Percentiles rank a stretch among this genome's conserved stretches.
Evolutionary conservation across 106 monocot species (phyloP).

Genomic region (Apostasia shenzhenica): DNA sequence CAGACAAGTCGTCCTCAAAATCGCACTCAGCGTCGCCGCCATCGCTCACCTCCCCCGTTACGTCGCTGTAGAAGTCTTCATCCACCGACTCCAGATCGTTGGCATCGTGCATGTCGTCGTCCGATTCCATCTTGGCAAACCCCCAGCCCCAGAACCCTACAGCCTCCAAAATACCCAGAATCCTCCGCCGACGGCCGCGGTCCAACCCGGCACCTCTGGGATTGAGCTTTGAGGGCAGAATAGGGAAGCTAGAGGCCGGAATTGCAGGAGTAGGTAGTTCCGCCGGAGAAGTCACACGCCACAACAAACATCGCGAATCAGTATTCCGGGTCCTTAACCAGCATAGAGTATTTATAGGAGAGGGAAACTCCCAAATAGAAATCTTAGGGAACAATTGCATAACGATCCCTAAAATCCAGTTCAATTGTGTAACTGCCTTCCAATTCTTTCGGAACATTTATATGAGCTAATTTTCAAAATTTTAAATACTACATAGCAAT

Average conservation of each 20-base stretch:
- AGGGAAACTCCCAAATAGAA: no score
- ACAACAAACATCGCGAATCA: no score
- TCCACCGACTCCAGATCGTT: slow-evolving; percentile 39
- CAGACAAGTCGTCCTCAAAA: slow-evolving; percentile 41
- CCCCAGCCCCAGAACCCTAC: neutral
- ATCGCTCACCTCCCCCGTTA: slow-evolving; percentile 15
- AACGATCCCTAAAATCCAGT: no score
- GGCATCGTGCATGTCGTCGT: slow-evolving; percentile 59
- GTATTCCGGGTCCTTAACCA: no score
- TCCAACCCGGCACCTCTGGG: no score
- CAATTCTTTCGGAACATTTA: no score
- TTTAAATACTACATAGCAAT: no score
- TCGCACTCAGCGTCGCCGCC: slow-evolving; percentile 31
- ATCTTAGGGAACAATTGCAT: no score
- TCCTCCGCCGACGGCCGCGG: neutral
- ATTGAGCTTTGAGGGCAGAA: no score
- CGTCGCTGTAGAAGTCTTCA: slow-evolving; percentile 60
- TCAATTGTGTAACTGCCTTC: no score
- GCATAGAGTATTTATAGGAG: no score
- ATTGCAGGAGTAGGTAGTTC: neutral
- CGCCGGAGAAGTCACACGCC: neutral
- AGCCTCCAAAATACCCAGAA: neutral
- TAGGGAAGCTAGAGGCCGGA: neutral
- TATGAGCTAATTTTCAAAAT: no score
- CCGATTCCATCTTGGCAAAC: slow-evolving; percentile 39